phyloP scores from a whole-genome alignment of 768 basidiomycete species.

The Boletus rufocinnamomeus region DNA sequence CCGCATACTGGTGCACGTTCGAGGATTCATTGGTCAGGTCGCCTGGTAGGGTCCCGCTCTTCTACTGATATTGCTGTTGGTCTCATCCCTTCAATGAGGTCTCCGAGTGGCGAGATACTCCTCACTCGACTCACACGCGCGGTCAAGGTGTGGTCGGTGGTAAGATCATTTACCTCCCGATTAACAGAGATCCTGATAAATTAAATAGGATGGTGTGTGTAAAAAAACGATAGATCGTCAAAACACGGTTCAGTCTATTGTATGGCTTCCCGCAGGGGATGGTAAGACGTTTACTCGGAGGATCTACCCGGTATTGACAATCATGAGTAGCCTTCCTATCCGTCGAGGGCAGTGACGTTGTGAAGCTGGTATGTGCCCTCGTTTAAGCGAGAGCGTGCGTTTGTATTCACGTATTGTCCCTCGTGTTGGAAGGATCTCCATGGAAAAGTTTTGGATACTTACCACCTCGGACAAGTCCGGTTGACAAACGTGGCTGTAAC shows the following conservation, averaged over 20 bases:
- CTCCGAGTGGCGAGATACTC: constrained; percentile 46
- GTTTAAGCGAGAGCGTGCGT: constrained; percentile 6
- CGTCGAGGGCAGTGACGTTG: constrained; percentile 49
- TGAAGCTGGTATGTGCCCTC: constrained; percentile 42
- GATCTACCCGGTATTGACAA: constrained; percentile 16
- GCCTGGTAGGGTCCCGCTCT: constrained; percentile 42
- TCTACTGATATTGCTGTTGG: background rate
- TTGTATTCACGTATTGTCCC: constrained; percentile 19
- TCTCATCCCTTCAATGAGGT: constrained; percentile 36
- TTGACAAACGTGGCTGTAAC: constrained; percentile 54
- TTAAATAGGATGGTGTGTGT: constrained; percentile 49
- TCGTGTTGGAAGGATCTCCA: constrained; percentile 40
- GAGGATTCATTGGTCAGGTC: constrained; percentile 56
- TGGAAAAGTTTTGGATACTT: constrained; percentile 46
- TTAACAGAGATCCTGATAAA: constrained; percentile 10
- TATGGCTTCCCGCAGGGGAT: constrained; percentile 53
- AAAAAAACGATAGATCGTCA: constrained; percentile 50
- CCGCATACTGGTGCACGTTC: constrained; percentile 51
- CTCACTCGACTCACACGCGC: constrained; percentile 51
- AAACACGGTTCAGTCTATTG: constrained; percentile 49
- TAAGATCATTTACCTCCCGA: constrained; percentile 22
- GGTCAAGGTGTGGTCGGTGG: constrained; percentile 56
- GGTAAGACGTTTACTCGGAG: constrained; percentile 32
- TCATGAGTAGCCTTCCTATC: constrained; percentile 48
- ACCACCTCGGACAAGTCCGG: constrained; percentile 46